These are phyloP conservation scores for Naematelia encephala DNA, from an alignment of 768 basidiomycete species.

Conservation along the genomic window DNA sequence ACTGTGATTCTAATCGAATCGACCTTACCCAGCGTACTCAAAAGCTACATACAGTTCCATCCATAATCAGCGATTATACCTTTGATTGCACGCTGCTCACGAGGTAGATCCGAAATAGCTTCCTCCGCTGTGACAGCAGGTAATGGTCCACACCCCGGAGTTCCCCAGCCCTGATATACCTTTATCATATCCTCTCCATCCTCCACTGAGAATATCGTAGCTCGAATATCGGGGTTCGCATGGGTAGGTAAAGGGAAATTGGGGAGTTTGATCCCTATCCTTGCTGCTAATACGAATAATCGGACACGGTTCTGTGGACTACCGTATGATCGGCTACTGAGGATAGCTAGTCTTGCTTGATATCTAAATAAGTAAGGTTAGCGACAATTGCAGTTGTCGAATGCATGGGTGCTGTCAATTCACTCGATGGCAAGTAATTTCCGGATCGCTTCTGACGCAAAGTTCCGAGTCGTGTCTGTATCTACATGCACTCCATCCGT, in stretches of 20 bases:
- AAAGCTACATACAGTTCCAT: not conserved
- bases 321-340: slow-evolving; percentile 27
- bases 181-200: not conserved
- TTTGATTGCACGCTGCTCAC: too few species aligned
- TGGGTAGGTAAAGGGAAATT: slow-evolving; percentile 26
- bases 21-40: not conserved
- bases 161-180: slow-evolving; percentile 15
- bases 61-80: not conserved
- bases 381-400: not conserved
- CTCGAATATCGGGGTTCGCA: slow-evolving; percentile 18
- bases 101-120: slow-evolving; percentile 27
- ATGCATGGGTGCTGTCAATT: not conserved
- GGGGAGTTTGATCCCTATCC: slow-evolving; percentile 19
- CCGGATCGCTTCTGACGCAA: slow-evolving; percentile 11
- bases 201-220: slow-evolving; percentile 11
- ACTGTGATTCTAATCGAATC: not conserved
- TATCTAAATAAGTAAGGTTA: slow-evolving; percentile 17
- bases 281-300: slow-evolving; percentile 23
- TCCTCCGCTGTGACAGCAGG: slow-evolving; percentile 26
- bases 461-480: not conserved
- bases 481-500: slow-evolving; percentile 17
- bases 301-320: slow-evolving; percentile 30
- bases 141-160: slow-evolving; percentile 22
- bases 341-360: slow-evolving; percentile 18
- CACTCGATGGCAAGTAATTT: slow-evolving; percentile 15